Conservation (phyloP, 2,329 filamentous ascomycete species). For the Davidsoniella virescens region DNA sequence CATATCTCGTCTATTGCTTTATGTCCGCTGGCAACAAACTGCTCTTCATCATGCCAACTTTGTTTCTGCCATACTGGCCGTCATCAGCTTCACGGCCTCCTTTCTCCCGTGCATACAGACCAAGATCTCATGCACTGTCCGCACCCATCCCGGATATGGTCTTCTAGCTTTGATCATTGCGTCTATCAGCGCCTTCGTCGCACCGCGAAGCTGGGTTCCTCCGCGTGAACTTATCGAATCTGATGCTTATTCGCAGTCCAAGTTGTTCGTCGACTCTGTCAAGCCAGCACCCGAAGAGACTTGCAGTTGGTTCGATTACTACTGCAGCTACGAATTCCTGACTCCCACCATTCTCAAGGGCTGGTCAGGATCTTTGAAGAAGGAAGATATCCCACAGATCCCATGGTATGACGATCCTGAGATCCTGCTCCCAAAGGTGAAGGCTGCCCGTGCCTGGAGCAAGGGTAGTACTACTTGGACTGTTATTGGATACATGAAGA, state of each 20-base stretch:
- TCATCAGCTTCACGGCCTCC: constrained; percentile 23
- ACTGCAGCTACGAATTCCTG: constrained; percentile 34
- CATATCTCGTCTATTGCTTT: constrained; percentile 28
- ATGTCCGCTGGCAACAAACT: constrained; percentile 16
- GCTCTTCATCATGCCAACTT: constrained; percentile 33
- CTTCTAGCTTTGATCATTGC: constrained; percentile 20
- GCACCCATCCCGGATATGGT: constrained; percentile 7
- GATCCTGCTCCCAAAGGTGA: constrained; percentile 28
- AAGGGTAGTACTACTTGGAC: constrained; percentile 29
- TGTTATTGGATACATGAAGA: constrained; percentile 26
- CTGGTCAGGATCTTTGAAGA: constrained; percentile 26
- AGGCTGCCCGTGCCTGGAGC: constrained; percentile 26
- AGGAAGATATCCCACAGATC: constrained; percentile 31
- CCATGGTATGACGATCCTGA: constrained; percentile 40
- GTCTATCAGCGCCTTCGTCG: constrained; percentile 25
- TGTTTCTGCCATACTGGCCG: constrained; percentile 23
- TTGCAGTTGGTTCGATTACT: constrained; percentile 36
- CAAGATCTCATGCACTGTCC: constrained; percentile 18
- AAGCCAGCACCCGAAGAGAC: constrained; percentile 34
- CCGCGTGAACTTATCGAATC: constrained; percentile 18
- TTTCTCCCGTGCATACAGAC: constrained; percentile 29
- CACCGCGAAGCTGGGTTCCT: constrained; percentile 35
- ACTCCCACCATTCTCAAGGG: constrained; percentile 33
- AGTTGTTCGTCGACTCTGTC: not conserved
- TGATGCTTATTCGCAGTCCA: not conserved